Evolutionary conservation across 2,329 filamentous ascomycete species (phyloP), one percentile per base, ranked within the genome.

Genomic region (Phoma herbarum): DNA sequence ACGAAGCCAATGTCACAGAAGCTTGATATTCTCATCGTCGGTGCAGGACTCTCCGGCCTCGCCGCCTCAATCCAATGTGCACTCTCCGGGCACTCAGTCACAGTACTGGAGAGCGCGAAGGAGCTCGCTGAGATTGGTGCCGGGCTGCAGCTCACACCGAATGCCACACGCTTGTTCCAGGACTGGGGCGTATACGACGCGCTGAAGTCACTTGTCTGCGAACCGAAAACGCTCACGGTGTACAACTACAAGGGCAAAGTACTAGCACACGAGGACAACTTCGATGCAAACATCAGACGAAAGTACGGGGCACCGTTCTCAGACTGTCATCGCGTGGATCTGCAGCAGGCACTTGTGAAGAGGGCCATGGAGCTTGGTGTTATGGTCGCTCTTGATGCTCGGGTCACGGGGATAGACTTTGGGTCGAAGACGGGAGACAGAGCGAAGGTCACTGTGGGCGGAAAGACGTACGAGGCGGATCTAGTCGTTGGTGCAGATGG

Each of bases 401-500:
- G 79, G 41, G 82, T 88, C 0, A 72, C 70, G 6, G 56, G 72
- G 2, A 75, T 87, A 37, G 79, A 86, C 62, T 82, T 86, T n/a
- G 65, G 66, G 0, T 74, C 81, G 11, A 71, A 57, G 2, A 23
- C 46, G 9, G 59, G 64, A 56, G 58, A 59, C 31, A 59, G 73
- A 1, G 75, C 81, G 1, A 77, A 75, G 4, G 68, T 85, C 0
- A 80, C 78, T 0, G 72, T 73, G 5, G 67, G 68, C 4, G 84
- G 82, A 0, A 73, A 77, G 4, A 73, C 64, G 1, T 78, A 79
- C 2, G 70, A 72, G 0, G 84, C 80, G 2, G 86, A 90, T 63
- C 73, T 90, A 7, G 77, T 91, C 5, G 79, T 90, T 1, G 87
- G 82, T 0, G 86, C 87, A 0, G 88, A 90, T 61, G 88, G 88